These are phyloP conservation scores for Didymella keratinophila DNA, from an alignment of 2,329 filamentous ascomycete species.

Conservation along the genomic window DNA sequence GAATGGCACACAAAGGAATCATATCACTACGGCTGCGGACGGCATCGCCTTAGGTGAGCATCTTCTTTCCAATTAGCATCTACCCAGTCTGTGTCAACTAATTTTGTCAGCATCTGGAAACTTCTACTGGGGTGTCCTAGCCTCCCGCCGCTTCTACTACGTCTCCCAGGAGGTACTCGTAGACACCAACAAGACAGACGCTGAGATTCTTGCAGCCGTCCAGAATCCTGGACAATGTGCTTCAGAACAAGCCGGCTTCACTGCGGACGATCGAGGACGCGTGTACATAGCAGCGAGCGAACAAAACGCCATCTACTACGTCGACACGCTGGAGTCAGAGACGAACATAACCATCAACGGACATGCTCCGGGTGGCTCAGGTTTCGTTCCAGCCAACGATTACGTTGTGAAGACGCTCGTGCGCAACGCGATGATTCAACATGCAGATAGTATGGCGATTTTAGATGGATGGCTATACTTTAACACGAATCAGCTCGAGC, in stretches of 20 bases:
- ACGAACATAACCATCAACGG: conserved; percentile 49
- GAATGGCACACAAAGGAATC: conserved; percentile 48
- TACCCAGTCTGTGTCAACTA: not conserved
- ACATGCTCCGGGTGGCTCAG: conserved; percentile 41
- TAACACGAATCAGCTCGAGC: conserved; percentile 53
- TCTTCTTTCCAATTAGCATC: too few relatives aligned
- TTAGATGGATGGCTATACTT: conserved; percentile 55
- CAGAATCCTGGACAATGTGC: conserved; percentile 52
- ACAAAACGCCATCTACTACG: conserved; percentile 57
- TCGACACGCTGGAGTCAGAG: conserved; percentile 49
- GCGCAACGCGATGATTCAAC: conserved; percentile 53
- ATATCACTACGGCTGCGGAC: conserved; percentile 45
- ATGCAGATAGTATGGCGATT: conserved; percentile 54
- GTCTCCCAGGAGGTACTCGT: conserved; percentile 48
- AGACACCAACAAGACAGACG: conserved; percentile 44
- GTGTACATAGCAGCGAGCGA: conserved; percentile 54
- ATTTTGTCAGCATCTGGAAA: conserved; percentile 45
- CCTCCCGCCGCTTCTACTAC: conserved; percentile 53
- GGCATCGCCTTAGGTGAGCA: conserved; percentile 48
- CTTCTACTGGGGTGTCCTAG: conserved; percentile 55
- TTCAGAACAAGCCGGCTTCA: conserved; percentile 54
- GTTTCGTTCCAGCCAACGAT: conserved; percentile 45
- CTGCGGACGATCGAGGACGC: conserved; percentile 52
- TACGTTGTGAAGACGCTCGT: conserved; percentile 54
- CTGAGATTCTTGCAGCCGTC: conserved; percentile 48